phyloP scores from a whole-genome alignment of 2,329 filamentous ascomycete species.

The Tolypocladium nubicola region DNA sequence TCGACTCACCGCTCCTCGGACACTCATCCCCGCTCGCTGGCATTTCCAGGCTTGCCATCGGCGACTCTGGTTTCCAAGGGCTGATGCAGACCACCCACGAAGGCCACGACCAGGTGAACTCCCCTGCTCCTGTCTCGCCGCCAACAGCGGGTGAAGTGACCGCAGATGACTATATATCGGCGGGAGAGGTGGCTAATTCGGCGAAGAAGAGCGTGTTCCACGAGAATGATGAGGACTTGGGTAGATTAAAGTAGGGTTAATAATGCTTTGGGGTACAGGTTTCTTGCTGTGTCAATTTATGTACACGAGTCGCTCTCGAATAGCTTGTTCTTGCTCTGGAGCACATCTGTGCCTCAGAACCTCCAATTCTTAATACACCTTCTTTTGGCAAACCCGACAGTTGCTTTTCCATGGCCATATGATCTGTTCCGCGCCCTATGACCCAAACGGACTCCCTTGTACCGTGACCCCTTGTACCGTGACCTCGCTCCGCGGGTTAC shows the following conservation, averaged over 20 bases:
- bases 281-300: background rate
- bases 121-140: constrained; percentile 13
- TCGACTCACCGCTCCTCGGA: constrained; percentile 4
- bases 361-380: background rate
- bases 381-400: background rate
- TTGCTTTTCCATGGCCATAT: background rate
- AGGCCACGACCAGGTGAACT: background rate
- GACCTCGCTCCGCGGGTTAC: constrained; percentile 14
- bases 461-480: background rate
- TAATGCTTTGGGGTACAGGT: background rate
- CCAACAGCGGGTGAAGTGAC: constrained; percentile 14
- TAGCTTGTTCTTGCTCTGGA: background rate
- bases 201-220: constrained; percentile 30
- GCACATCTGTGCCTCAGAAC: background rate
- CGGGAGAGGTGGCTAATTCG: constrained; percentile 12
- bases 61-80: background rate
- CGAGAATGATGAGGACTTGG: constrained; percentile 30
- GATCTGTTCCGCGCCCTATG: background rate
- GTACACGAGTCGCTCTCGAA: background rate
- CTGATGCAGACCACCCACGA: background rate
- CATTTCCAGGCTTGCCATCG: background rate
- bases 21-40: background rate
- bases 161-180: constrained; percentile 17
- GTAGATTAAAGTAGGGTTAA: background rate
- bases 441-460: background rate